Percentiles rank a stretch among this genome's conserved stretches.
Conservation (phyloP, 768 basidiomycete genomes). For the Austroboletus eburneus region DNA sequence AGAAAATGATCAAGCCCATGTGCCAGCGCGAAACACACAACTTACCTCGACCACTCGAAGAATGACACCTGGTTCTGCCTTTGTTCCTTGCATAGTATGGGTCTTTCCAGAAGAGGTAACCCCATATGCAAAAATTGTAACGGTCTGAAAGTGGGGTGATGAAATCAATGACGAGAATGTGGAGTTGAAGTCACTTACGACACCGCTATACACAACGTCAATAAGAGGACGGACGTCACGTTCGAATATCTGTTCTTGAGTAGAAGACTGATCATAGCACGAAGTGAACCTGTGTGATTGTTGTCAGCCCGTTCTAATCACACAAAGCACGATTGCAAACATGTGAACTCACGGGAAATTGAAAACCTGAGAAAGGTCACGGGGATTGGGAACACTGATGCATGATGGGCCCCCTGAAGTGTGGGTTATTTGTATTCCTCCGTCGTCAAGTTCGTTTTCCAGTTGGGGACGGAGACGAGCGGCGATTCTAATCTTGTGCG, state of each 20-base stretch:
- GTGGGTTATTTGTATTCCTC: conserved; percentile 51
- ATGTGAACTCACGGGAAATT: conserved; percentile 60
- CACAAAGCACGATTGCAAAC: background rate
- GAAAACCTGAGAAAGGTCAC: conserved; percentile 66
- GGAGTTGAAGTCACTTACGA: conserved; percentile 43
- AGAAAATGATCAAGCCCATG: background rate
- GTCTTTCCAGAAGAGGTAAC: conserved; percentile 92
- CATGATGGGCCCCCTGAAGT: conserved; percentile 39
- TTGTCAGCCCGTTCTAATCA: conserved; percentile 9
- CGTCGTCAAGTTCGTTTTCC: conserved; percentile 57
- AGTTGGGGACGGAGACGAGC: conserved; percentile 70
- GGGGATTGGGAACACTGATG: conserved; percentile 67
- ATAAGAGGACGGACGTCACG: conserved; percentile 74
- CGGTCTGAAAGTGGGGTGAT: conserved; percentile 46
- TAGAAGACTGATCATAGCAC: conserved; percentile 67
- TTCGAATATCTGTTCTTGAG: conserved; percentile 74
- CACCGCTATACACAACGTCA: conserved; percentile 71
- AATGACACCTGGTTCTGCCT: conserved; percentile 75
- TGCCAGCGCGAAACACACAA: background rate
- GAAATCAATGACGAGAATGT: background rate
- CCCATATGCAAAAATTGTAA: conserved; percentile 88
- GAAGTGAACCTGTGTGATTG: conserved; percentile 55
- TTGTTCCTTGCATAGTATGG: conserved; percentile 87
- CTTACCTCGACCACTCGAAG: conserved; percentile 72
- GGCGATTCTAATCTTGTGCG: conserved; percentile 63